These are phyloP conservation scores for Lolium multiflorum DNA, from an alignment of 176 grass and related monocot genomes.

Conservation along the genomic window DNA sequence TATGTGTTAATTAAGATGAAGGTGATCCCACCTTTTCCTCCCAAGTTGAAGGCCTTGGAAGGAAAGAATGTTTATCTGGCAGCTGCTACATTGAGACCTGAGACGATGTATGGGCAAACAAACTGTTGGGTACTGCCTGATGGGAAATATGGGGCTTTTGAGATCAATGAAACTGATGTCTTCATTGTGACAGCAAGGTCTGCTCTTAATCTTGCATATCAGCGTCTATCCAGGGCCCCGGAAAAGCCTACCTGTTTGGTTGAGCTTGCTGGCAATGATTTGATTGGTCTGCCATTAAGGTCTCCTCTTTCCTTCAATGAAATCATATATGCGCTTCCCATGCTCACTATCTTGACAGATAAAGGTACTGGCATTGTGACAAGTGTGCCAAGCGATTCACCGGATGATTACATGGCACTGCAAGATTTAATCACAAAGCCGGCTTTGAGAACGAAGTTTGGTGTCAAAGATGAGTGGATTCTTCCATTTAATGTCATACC, in stretches of 20 bases:
- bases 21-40: slow-evolving; percentile 64
- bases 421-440: slow-evolving; percentile 70
- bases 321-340: slow-evolving; percentile 75
- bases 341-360: slow-evolving; percentile 73
- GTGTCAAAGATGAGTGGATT: slow-evolving; percentile 82
- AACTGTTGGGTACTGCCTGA: slow-evolving; percentile 88
- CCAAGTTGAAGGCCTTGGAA: slow-evolving; percentile 70
- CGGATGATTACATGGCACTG: slow-evolving; percentile 78
- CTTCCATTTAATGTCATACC: slow-evolving; percentile 62
- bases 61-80: slow-evolving; percentile 76
- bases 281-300: slow-evolving; percentile 81
- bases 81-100: slow-evolving; percentile 80
- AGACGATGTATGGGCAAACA: slow-evolving; percentile 87
- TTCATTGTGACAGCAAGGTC: slow-evolving; percentile 75
- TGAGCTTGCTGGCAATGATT: slow-evolving; percentile 62
- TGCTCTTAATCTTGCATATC: slow-evolving; percentile 82
- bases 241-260: slow-evolving; percentile 72
- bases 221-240: slow-evolving; percentile 57
- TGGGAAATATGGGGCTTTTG: slow-evolving; percentile 73
- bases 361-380: slow-evolving; percentile 74
- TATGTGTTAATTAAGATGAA: slow-evolving; percentile 90
- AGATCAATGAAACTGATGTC: slow-evolving; percentile 84
- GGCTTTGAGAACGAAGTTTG: slow-evolving; percentile 65
- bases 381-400: slow-evolving; percentile 81
- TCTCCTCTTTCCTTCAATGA: slow-evolving; percentile 78